Base-by-base conservation (phyloP, 2,329 filamentous ascomycete species). In the Ceratocystiopsis sp. region DNA sequence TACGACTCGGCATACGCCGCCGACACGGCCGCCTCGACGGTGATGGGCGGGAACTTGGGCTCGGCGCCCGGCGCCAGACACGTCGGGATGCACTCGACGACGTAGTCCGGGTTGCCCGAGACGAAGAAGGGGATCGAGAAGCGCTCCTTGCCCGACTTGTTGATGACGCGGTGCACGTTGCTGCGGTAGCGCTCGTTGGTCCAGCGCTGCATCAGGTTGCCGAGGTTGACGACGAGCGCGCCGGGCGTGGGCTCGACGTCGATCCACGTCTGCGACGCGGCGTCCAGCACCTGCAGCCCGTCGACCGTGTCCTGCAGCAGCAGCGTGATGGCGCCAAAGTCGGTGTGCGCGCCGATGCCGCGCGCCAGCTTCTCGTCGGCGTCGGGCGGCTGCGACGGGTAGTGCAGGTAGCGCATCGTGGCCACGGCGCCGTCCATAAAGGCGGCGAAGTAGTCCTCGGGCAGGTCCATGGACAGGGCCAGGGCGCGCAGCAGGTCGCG, bases 41-140 rank as follows among this genome's bases (percentile, higher is more conserved):
- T 55, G 13, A 60, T 48, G 2, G 59, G 55, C 35, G 52, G 49
- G 42, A 58, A 55, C 17, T 50, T 45, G 12, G 59, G 53, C 33
- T 45, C 47, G 44, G 60, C 54, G 14, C 58, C 57, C 1, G 50
- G 44, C 14, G 50, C 41, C n/a, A 61, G 42, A 44, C 59, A 62
- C 0, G 54, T 58, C 6, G 58, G 55, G 21, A 62, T 54, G 39
- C 54, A 55, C 39, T 60, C 55, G 33, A 61, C 56, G 4, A 59
- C 50, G 41, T 43, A 38, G 41, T 49, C 44, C 7, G 45, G 43
- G n/a, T 42, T 42, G 4, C 69, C 69, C 42, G 67, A 65, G 44
- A 71, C 66, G 53, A 74, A 75, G 41, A 74, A 66, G 0, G 70
- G 68, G 9, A 75, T 61, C 3, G 65, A 70, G 52, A 72, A 75